A percentile compares a stretch with the other conserved stretches of the same genome.
phyloP scores from a whole-genome alignment of 2,329 filamentous ascomycete genomes.

The Trichoderma sp. region DNA sequence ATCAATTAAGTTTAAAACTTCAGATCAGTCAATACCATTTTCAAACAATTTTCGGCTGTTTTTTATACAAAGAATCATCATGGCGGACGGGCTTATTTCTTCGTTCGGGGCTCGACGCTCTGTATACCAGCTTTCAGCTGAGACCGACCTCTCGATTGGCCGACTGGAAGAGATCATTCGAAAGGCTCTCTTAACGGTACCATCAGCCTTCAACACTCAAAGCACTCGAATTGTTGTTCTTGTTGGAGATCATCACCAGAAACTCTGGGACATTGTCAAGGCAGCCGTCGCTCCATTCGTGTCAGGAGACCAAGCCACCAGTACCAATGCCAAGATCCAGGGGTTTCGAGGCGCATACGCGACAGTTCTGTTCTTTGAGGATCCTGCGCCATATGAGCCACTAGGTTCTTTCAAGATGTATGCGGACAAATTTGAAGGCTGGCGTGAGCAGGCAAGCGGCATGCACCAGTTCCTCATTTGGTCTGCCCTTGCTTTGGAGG shows the following conservation, averaged over 20 bases:
- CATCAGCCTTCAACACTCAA: background rate
- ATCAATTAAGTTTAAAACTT: too few species aligned
- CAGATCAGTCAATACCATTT: too few species aligned
- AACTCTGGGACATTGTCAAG: background rate
- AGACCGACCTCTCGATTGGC: too few species aligned
- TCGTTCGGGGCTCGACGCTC: too few species aligned
- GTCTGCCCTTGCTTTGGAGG: background rate
- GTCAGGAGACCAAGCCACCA: background rate
- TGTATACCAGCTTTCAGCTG: too few species aligned
- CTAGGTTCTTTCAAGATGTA: background rate
- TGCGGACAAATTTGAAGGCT: background rate
- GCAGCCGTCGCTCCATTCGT: background rate
- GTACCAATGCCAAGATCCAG: background rate
- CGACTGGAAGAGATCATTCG: background rate
- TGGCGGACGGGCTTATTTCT: too few species aligned
- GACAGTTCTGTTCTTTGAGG: background rate
- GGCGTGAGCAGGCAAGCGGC: background rate
- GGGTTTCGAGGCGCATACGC: background rate
- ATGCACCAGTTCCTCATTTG: background rate
- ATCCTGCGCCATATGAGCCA: background rate
- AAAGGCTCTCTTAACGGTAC: background rate
- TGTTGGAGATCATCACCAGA: background rate
- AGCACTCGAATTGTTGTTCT: background rate
- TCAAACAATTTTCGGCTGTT: too few species aligned
- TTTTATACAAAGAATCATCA: too few species aligned